Percentiles rank a stretch among this genome's conserved stretches.
Evolutionary conservation across 1,139 yeast genomes (phyloP).

Genomic region (Kluyveromyces sp.): DNA sequence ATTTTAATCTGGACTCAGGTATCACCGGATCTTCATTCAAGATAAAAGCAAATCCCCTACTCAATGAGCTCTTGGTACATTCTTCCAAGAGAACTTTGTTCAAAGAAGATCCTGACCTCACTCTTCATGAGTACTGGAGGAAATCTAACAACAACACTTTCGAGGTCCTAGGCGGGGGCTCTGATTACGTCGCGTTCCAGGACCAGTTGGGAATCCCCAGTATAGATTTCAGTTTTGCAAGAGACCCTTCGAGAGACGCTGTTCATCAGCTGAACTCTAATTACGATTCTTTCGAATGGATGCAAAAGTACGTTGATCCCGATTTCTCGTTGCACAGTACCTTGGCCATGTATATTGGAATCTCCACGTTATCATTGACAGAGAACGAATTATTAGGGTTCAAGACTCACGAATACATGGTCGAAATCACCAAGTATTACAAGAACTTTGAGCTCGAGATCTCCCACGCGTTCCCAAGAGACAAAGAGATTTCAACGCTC

Average conservation of each 20-base stretch:
- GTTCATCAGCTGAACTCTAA: conserved; percentile 53
- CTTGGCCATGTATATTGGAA: conserved; percentile 53
- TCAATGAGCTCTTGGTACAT: conserved; percentile 31
- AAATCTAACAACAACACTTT: conserved; percentile 26
- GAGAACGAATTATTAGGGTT: conserved; percentile 45
- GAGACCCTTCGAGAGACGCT: conserved; percentile 34
- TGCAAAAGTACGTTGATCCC: conserved; percentile 49
- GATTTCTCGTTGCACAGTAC: conserved; percentile 48
- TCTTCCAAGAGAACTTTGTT: conserved; percentile 36
- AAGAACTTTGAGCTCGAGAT: conserved; percentile 10
- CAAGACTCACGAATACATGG: conserved; percentile 33
- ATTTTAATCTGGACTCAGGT: conserved; percentile 42
- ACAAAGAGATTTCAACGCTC: conserved; percentile 13
- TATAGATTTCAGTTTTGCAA: conserved; percentile 36
- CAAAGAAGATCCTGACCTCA: conserved; percentile 23
- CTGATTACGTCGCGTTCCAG: conserved; percentile 43
- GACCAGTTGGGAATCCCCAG: conserved; percentile 46
- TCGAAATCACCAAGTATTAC: conserved; percentile 20
- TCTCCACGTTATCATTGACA: conserved; percentile 45
- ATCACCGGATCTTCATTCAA: conserved; percentile 38
- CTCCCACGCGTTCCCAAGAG: conserved; percentile 16
- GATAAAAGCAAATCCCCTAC: conserved; percentile 38
- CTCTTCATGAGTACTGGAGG: conserved; percentile 35
- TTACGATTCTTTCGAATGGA: conserved; percentile 53
- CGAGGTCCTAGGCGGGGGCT: conserved; percentile 33